Evolutionary conservation across 345 rosid genomes (phyloP), one percentile per base, ranked within the genome.

Genomic region (Barbarea vulgaris): DNA sequence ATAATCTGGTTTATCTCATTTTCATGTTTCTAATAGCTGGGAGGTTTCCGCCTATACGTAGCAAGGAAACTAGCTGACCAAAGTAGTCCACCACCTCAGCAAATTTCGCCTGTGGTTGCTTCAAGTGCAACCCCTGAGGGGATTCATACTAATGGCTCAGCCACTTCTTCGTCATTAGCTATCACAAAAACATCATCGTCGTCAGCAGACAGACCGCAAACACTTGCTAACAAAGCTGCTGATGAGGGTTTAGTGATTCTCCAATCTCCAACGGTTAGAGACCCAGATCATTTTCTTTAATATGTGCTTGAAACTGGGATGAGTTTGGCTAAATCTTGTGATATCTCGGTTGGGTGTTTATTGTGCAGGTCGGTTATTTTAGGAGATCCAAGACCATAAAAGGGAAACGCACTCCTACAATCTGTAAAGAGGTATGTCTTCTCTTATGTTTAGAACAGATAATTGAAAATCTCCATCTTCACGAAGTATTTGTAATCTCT

Each of bases 231-330:
- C 46, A 84, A 74, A 76, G 93, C 96, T 77, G 86, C 89, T 28
- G 90, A 91, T 80, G 88, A 86, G 72, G 96, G 97, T 73, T 79
- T 93, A 60, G 80, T 75, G 81, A 84, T 91, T 78, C 82, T 93
- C 77, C 83, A 77, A 57, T 93, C 97, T 67, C 96, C 98, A 65
- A 84, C 83, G 91, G 98, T 93, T 81, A 85, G 75, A 34, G 2
- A 39, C 69, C 63, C 3, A 33, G 21, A 51, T 12, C 1, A 13
- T 50, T 14, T 8, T 2, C 24, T 44, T 44, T 2, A 44, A 44
- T 4, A 44, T 44, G 21, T 44, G 0, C 21, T 51, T 33, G 37
- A 48, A 53, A 41, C 70, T 39, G 31, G 6, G 30, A 25, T 37
- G 68, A 24, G 12, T 11, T 2, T 0, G 2, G 17, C 42, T 51